These are phyloP conservation scores for Sugiyamaella castrensis DNA, from an alignment of 1,139 yeast species.

Conservation along the genomic window DNA sequence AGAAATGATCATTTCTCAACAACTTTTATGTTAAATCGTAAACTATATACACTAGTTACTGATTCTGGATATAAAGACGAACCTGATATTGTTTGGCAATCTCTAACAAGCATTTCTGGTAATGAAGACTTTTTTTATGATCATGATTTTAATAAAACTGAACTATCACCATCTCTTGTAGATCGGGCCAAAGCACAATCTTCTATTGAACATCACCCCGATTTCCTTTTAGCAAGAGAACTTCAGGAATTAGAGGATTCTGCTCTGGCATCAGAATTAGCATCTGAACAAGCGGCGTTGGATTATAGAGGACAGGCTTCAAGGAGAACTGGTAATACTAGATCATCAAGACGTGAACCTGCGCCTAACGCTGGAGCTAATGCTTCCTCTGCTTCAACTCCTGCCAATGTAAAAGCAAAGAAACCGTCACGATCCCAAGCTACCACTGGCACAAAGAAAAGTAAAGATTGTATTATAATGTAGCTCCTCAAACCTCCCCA, in stretches of 20 bases:
- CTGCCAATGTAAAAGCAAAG: not conserved
- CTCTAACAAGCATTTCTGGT: slow-evolving; percentile 63
- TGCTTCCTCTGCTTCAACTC: too few relatives aligned
- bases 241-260: slow-evolving; percentile 65
- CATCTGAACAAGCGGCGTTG: slow-evolving; percentile 25
- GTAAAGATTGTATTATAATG: slow-evolving; percentile 28
- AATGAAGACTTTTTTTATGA: slow-evolving; percentile 62
- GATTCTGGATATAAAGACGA: slow-evolving; percentile 61
- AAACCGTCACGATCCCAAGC: not conserved
- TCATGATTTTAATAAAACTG: slow-evolving; percentile 41
- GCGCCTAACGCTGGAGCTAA: too few relatives aligned
- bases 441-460: slow-evolving; percentile 18
- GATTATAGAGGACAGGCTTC: not conserved
- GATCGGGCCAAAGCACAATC: slow-evolving; percentile 6
- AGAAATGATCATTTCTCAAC: slow-evolving; percentile 85
- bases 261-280: slow-evolving; percentile 49
- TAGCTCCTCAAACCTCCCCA: not conserved
- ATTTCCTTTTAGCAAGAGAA: slow-evolving; percentile 48
- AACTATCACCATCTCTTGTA: not conserved
- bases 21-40: slow-evolving; percentile 51
- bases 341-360: slow-evolving; percentile 11
- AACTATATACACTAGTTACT: slow-evolving; percentile 63
- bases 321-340: slow-evolving; percentile 1
- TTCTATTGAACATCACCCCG: slow-evolving; percentile 29
- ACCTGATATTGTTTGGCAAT: slow-evolving; percentile 68